phyloP scores from a whole-genome alignment of 1,284 basidiomycete genomes.

The Rhodofomes roseus region DNA sequence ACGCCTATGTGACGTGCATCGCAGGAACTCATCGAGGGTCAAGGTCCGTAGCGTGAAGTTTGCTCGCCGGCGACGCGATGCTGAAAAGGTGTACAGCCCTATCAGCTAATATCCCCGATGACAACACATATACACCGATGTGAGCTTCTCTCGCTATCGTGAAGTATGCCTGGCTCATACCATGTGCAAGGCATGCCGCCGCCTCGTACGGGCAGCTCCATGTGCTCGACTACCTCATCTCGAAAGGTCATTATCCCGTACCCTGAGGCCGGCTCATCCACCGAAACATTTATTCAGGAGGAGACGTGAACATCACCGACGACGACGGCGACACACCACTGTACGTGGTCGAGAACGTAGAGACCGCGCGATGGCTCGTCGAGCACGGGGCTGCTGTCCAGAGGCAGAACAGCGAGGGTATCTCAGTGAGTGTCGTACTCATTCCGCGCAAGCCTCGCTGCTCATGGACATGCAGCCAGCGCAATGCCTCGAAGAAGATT shows the following conservation, averaged over 20 bases:
- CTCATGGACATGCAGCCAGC: slow-evolving; percentile 51
- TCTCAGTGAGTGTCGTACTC: slow-evolving; percentile 55
- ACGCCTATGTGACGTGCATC: neutral
- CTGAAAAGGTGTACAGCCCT: slow-evolving; percentile 41
- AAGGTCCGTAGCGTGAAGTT: slow-evolving; percentile 18
- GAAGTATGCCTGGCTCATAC: no score
- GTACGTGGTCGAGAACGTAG: slow-evolving; percentile 83
- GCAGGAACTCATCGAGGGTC: slow-evolving; percentile 24
- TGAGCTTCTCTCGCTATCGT: slow-evolving; percentile 27
- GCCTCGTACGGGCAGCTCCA: slow-evolving; percentile 85
- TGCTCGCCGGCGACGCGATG: slow-evolving; percentile 4
- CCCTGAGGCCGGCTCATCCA: slow-evolving; percentile 7
- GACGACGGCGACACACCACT: slow-evolving; percentile 89
- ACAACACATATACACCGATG: slow-evolving; percentile 87
- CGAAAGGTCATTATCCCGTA: slow-evolving; percentile 44
- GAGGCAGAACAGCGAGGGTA: slow-evolving; percentile 64
- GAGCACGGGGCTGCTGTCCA: slow-evolving; percentile 74
- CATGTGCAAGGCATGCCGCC: slow-evolving; percentile 93
- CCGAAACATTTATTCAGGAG: slow-evolving; percentile 44
- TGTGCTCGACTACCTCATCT: slow-evolving; percentile 76
- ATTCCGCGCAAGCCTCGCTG: neutral
- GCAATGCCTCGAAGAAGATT: slow-evolving; percentile 73
- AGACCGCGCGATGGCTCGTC: slow-evolving; percentile 77
- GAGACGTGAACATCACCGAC: slow-evolving; percentile 84
- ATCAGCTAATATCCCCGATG: slow-evolving; percentile 75